Percentiles rank a stretch among this genome's conserved stretches.
phyloP scores from a whole-genome alignment of 768 basidiomycete genomes.

The Pulveroboletus sp. region DNA sequence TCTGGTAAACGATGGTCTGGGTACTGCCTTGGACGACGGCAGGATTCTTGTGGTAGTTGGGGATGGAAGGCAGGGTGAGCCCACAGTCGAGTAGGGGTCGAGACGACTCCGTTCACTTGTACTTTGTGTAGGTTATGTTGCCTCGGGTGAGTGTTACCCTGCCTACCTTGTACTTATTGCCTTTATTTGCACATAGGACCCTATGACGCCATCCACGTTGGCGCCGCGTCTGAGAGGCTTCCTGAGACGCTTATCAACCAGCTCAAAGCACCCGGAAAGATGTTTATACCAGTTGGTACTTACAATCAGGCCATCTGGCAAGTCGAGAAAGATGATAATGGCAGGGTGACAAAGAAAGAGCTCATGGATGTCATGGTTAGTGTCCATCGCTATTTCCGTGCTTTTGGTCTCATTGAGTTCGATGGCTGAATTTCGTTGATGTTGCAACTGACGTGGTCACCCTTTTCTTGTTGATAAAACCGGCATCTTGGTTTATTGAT shows the following conservation, averaged over 20 bases:
- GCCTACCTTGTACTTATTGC: neutral
- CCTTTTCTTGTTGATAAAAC: neutral
- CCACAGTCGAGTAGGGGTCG: neutral
- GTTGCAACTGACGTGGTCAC: neutral
- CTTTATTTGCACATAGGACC: constrained; percentile 40
- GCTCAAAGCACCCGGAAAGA: constrained; percentile 66
- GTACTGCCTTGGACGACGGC: constrained; percentile 45
- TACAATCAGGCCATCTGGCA: constrained; percentile 58
- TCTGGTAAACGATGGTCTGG: constrained; percentile 60
- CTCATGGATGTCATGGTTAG: constrained; percentile 83
- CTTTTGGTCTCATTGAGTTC: constrained; percentile 9
- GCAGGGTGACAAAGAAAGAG: constrained; percentile 55
- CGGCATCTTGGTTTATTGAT: neutral
- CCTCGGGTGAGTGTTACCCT: constrained; percentile 26
- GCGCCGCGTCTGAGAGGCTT: constrained; percentile 78
- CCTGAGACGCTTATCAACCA: constrained; percentile 74
- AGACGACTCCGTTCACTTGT: neutral
- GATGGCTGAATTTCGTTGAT: constrained; percentile 6
- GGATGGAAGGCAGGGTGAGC: constrained; percentile 73
- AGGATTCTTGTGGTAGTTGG: constrained; percentile 63
- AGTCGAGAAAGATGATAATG: constrained; percentile 73
- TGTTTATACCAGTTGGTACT: constrained; percentile 91
- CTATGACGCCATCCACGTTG: constrained; percentile 88
- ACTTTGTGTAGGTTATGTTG: constrained; percentile 32
- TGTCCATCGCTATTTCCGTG: neutral